Base-by-base conservation (phyloP, 2,329 filamentous ascomycete genomes). In the Blastomyces parvus region DNA sequence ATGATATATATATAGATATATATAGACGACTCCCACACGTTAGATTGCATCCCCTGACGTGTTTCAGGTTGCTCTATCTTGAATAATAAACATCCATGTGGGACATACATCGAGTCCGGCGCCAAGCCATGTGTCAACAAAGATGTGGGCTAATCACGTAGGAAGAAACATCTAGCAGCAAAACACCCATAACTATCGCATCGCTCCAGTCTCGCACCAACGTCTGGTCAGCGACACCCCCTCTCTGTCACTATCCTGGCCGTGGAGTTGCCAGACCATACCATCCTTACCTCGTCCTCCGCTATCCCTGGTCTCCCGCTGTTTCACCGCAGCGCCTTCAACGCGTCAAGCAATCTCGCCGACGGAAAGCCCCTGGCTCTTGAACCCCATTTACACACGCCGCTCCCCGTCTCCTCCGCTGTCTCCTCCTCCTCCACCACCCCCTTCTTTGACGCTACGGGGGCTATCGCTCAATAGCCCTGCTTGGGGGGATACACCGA, bases 91-190 rank as follows among this genome's bases (percentile, higher is more conserved):
- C n/a, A n/a, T n/a, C n/a, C n/a, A n/a, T n/a, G 40, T 17, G 14
- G 14, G 33, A 5, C 33, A 33, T 33, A 50, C 46, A 50, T 50
- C 22, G 5, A 22, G 19, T 22, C 19, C 9, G 3, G 3, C n/a
- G 52, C 52, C 52, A 55, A 55, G 52, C 52, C 52, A 7, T n/a
- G 27, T 36, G 52, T 55, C 50, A 53, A 53, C 50, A 53, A 30
- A 53, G 19, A 30, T 30, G 27, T 30, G 27, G 27, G 5, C 33
- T 33, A 33, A 33, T 33, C 33, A 33, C 33, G 4, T n/a, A n/a
- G n/a, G n/a, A n/a, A n/a, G n/a, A n/a, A n/a, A n/a, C n/a, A n/a
- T n/a, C n/a, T n/a, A n/a, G n/a, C n/a, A n/a, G n/a, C n/a, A n/a
- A 33, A 33, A 30, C 27, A 30, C 27, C 27, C 27, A 30, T 30